Evolutionary conservation across 768 basidiomycete species (phyloP).

Genomic region (Floccularia luteovirens): DNA sequence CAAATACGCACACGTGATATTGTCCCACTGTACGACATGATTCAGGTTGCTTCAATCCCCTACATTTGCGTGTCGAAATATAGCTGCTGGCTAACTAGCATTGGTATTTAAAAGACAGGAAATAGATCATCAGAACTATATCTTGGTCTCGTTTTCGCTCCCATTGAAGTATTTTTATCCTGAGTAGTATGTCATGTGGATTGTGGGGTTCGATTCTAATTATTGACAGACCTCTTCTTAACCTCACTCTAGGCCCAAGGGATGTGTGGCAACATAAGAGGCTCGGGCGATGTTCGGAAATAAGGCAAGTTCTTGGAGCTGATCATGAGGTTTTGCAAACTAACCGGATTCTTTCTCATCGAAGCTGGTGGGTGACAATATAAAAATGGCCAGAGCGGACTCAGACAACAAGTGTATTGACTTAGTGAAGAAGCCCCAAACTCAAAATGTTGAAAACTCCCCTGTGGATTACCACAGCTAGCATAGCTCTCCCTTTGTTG

Average conservation of each 20-base stretch:
- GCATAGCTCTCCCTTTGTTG: conserved; percentile 9
- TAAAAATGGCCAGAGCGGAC: neutral
- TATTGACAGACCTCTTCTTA: conserved; percentile 9
- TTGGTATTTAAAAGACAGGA: no score
- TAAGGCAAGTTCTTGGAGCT: neutral
- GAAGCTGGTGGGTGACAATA: neutral
- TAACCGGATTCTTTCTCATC: neutral
- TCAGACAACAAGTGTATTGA: no score
- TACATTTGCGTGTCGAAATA: no score
- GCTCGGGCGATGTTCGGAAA: conserved; percentile 13
- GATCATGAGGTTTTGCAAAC: conserved; percentile 5
- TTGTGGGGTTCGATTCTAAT: conserved; percentile 7
- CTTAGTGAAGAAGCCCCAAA: no score
- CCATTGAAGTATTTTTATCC: no score
- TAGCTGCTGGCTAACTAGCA: no score
- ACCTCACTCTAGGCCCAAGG: conserved; percentile 4
- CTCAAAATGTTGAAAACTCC: conserved; percentile 16
- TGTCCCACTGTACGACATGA: no score
- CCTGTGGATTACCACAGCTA: conserved; percentile 12
- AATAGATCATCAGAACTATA: no score
- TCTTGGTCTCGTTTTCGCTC: no score
- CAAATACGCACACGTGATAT: no score
- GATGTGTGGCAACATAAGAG: neutral
- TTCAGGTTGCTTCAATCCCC: no score
- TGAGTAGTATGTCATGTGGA: conserved; percentile 13